Evolutionary conservation across 345 rosid species (phyloP), one percentile per base, ranked within the genome.

Genomic region (Eucalyptus fibrosa): DNA sequence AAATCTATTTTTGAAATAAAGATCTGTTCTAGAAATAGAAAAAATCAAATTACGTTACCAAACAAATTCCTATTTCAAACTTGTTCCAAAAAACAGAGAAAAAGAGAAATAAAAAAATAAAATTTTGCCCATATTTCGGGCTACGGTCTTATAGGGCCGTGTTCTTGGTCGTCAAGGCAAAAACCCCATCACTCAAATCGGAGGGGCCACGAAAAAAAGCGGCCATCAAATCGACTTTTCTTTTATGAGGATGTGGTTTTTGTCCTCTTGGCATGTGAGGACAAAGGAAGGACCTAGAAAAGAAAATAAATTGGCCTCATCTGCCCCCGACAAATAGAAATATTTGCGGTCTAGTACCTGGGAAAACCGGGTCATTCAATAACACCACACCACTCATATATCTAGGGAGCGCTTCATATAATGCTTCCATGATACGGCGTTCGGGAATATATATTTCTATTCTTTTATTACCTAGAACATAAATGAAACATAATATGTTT

Each of bases 81-180:
- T 2, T 9, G 3, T 3, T 1, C n/a, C 0, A 0, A 45, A 9
- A 1, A 45, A 45, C 1, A 44, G 3, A 44, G 1, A 45, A 45
- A 45, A 0, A 3, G 1, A 9, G 1, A 44, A 44, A 44, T 44
- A 8, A 2, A 44, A 0, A 44, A 8, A 2, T 44, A 8, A 0
- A 8, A 44, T 8, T 44, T 44, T 44, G 9, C 8, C 2, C 9
- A 44, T 6, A 60, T 5, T 60, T 59, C 67, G n/a, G 8, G 7
- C 67, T 13, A 26, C n/a, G 0, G 1, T 26, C n/a, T 12, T 59
- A n/a, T n/a, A 30, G 34, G 72, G 32, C 34, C 18, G 32, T 30
- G 18, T 62, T 30, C 34, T 62, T 62, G 72, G 72, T 12, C 34
- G 15, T 5, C 5, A 30, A 62, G 72, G 34, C 4, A 14, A 62